Evolutionary conservation across 805 yeast species (phyloP), one percentile per base, ranked within the genome.

Genomic region (Saturnispora mendoncae): DNA sequence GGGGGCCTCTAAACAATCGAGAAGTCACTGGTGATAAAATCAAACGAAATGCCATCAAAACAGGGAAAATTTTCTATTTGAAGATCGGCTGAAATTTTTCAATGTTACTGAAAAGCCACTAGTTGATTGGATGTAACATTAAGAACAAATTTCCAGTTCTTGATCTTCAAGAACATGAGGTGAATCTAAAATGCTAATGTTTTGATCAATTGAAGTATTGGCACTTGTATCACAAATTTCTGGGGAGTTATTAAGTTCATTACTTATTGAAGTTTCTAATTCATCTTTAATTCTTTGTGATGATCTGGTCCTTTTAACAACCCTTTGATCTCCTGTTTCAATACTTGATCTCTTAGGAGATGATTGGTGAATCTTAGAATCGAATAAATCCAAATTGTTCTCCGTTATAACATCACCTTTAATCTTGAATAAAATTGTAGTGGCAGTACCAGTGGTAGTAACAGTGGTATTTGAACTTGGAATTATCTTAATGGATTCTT

Each of bases 381-480:
- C 42, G 4, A 30, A 19, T 12, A 38, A 12, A 12, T 13, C 34
- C 14, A 38, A 15, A 6, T 25, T 31, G 19, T 24, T 38, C 14
- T 38, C 41, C 15, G 41, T 24, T 15, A 38, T 30, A n/a, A 31
- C 41, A 14, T 31, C 35, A 14, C 36, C 35, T 24, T 38, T 38
- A 31, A 34, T 33, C 27, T 33, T 39, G 42, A 39, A 27, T 15
- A 27, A 21, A 20, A 34, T 20, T 3, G 38, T 33, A 8, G 20
- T 27, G 13, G 25, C 10, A 13, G n/a, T 27, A 19, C 18, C 12
- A 17, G 4, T 30, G 33, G 13, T 10, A 23, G 26, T 23, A 10
- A 23, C 18, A n/a, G 7, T 24, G 13, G 20, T n/a, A 13, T 8
- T 12, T 14, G 12, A n/a, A n/a, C n/a, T n/a, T n/a, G n/a, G n/a